A percentile compares a stretch with the other conserved stretches of the same genome.
Evolutionary conservation across 306 rosid genomes (phyloP).

Genomic region (Pterocarpus macrocarpus): DNA sequence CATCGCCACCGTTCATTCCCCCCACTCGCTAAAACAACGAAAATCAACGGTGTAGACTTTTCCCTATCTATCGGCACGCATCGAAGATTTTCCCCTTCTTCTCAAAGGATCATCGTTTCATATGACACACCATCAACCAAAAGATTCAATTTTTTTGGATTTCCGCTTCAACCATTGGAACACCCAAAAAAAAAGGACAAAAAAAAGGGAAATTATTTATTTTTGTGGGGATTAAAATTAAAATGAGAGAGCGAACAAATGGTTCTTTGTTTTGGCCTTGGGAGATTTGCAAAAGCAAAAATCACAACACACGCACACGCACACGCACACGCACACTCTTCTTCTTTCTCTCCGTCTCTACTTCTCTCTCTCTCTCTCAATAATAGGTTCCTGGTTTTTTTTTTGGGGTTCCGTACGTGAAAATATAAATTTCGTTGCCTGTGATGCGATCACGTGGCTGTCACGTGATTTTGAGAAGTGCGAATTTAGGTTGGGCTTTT

Average conservation of each 20-base stretch:
- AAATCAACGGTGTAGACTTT: constrained; percentile 53
- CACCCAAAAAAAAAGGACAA: constrained; percentile 63
- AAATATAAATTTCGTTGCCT: constrained; percentile 30
- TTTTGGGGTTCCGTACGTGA: constrained; percentile 49
- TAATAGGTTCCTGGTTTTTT: constrained; percentile 59
- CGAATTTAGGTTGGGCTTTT: constrained; percentile 32
- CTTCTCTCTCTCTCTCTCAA: constrained; percentile 61
- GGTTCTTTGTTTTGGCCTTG: constrained; percentile 62
- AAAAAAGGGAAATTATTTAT: constrained; percentile 56
- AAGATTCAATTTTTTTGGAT: constrained; percentile 50
- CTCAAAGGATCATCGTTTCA: constrained; percentile 70
- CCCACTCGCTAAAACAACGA: constrained; percentile 26
- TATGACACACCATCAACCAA: constrained; percentile 51
- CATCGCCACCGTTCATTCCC: constrained; percentile 94
- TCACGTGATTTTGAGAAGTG: constrained; percentile 31
- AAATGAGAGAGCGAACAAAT: constrained; percentile 59
- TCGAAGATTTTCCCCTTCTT: constrained; percentile 64
- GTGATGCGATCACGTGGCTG: constrained; percentile 49
- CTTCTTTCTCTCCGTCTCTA: neutral
- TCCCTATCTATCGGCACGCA: constrained; percentile 64
- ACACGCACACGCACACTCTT: constrained; percentile 45
- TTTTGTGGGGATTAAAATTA: constrained; percentile 42
- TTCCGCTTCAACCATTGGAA: constrained; percentile 76
- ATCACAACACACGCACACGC: neutral
- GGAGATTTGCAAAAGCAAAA: constrained; percentile 50